Evolutionary conservation across 805 yeast species (phyloP).

Genomic region (Kodamaea sagamina): DNA sequence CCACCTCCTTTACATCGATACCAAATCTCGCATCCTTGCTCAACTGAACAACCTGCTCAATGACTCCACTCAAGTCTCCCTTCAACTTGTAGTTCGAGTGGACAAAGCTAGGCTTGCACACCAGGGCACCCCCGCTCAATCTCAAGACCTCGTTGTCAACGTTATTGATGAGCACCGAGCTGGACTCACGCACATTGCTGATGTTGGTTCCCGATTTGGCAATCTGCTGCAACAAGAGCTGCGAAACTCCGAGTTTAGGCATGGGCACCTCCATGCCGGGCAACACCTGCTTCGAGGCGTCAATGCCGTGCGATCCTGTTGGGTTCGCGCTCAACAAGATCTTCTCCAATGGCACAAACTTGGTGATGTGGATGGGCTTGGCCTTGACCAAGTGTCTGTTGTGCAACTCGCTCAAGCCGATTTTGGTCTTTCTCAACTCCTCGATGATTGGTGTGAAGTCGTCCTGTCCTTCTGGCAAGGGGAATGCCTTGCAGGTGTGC

Average conservation of each 20-base stretch:
- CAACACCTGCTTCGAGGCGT: slow-evolving; percentile 62
- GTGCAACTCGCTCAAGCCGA: slow-evolving; percentile 77
- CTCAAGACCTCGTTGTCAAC: slow-evolving; percentile 63
- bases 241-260: slow-evolving; percentile 70
- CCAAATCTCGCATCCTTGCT: slow-evolving; percentile 72
- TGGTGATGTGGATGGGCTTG: slow-evolving; percentile 70
- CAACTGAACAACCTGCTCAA: slow-evolving; percentile 57
- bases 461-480: slow-evolving; percentile 42
- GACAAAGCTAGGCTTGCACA: slow-evolving; percentile 80
- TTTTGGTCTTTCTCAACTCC: slow-evolving; percentile 52
- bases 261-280: slow-evolving; percentile 77
- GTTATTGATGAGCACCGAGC: slow-evolving; percentile 65
- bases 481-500: slow-evolving; percentile 65
- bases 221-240: slow-evolving; percentile 65
- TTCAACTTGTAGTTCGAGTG: slow-evolving; percentile 73
- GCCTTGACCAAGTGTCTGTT: slow-evolving; percentile 78
- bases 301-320: slow-evolving; percentile 66
- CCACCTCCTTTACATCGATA: slow-evolving; percentile 55
- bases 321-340: slow-evolving; percentile 65
- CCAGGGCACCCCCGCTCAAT: slow-evolving; percentile 74
- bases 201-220: slow-evolving; percentile 50
- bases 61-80: slow-evolving; percentile 46
- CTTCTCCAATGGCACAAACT: slow-evolving; percentile 69
- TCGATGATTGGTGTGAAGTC: slow-evolving; percentile 29
- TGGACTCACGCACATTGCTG: slow-evolving; percentile 62